phyloP scores from a whole-genome alignment of 805 yeast genomes.

The Ogataea sp. region DNA sequence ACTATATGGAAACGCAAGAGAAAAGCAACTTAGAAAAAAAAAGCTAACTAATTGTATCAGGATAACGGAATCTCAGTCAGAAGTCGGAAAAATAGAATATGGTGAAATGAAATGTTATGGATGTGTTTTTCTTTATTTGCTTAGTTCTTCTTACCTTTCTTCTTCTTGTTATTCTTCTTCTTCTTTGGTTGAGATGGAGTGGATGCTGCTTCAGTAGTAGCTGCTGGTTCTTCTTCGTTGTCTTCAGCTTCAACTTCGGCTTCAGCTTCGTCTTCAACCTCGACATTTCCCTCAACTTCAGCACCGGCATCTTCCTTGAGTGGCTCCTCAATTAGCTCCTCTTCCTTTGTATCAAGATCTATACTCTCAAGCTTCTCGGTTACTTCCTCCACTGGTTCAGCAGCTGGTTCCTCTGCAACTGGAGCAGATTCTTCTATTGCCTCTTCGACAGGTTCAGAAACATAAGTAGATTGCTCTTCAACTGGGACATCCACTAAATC shows the following conservation, averaged over 20 bases:
- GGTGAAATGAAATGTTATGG: too few relatives aligned
- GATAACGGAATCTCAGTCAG: too few relatives aligned
- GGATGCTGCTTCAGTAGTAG: not conserved
- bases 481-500: slow-evolving; percentile 25
- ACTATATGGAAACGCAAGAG: too few relatives aligned
- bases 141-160: slow-evolving; percentile 3
- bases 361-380: slow-evolving; percentile 1
- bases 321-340: slow-evolving; percentile 7
- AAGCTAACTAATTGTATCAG: too few relatives aligned
- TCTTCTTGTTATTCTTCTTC: slow-evolving; percentile 3
- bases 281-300: not conserved
- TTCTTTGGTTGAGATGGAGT: not conserved
- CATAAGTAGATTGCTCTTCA: slow-evolving; percentile 2
- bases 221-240: slow-evolving; percentile 2
- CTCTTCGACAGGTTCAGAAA: slow-evolving; percentile 3
- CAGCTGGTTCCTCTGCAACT: slow-evolving; percentile 3
- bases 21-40: too few relatives aligned
- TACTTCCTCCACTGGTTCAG: slow-evolving; percentile 1
- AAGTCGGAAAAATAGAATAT: too few relatives aligned
- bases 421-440: slow-evolving; percentile 4
- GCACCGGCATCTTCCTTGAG: slow-evolving; percentile 2
- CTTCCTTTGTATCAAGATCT: not conserved
- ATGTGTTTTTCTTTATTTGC: too few relatives aligned
- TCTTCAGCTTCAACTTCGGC: slow-evolving; percentile 11
- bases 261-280: slow-evolving; percentile 1